Conservation (phyloP, 1,284 basidiomycete species). For the Boletus albobrunnescens region DNA sequence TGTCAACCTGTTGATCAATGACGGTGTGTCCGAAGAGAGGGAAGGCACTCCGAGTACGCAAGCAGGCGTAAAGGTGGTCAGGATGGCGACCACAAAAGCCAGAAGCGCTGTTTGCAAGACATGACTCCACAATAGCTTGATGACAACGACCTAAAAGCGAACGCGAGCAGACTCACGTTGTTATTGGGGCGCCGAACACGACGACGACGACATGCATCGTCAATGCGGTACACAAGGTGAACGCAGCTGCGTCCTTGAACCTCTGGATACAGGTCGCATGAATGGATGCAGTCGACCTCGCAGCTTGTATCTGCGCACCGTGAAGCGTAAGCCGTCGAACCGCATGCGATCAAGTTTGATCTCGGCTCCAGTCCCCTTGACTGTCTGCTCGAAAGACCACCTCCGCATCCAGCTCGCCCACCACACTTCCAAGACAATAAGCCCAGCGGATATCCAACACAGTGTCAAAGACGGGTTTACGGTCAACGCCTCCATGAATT, state of each 20-base stretch:
- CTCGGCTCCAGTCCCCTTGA: slow-evolving; percentile 34
- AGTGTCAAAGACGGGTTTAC: slow-evolving; percentile 58
- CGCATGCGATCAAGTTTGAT: slow-evolving; percentile 40
- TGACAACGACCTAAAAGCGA: slow-evolving; percentile 1
- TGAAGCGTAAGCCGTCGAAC: slow-evolving; percentile 24
- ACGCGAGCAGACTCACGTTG: slow-evolving; percentile 41
- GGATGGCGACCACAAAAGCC: slow-evolving; percentile 62
- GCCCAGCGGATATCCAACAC: slow-evolving; percentile 57
- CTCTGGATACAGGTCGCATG: slow-evolving; percentile 19
- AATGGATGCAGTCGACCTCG: slow-evolving; percentile 3
- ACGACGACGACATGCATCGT: slow-evolving; percentile 50
- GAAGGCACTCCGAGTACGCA: slow-evolving; percentile 69
- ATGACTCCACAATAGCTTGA: slow-evolving; percentile 38
- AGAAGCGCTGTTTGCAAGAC: slow-evolving; percentile 62
- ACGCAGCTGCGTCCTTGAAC: slow-evolving; percentile 46
- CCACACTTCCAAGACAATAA: slow-evolving; percentile 60
- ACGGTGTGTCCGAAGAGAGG: slow-evolving; percentile 39
- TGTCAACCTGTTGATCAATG: slow-evolving; percentile 47
- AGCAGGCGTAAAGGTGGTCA: slow-evolving; percentile 65
- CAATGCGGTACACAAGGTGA: slow-evolving; percentile 51
- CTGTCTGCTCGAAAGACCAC: slow-evolving; percentile 45
- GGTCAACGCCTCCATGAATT: slow-evolving; percentile 66
- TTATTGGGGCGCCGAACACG: slow-evolving; percentile 74
- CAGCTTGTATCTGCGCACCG: slow-evolving; percentile 34
- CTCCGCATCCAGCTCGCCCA: slow-evolving; percentile 65